Evolutionary conservation across 352 stramenopile species (phyloP), one percentile per base, ranked within the genome.

Genomic region (Pythium plurisporium): DNA sequence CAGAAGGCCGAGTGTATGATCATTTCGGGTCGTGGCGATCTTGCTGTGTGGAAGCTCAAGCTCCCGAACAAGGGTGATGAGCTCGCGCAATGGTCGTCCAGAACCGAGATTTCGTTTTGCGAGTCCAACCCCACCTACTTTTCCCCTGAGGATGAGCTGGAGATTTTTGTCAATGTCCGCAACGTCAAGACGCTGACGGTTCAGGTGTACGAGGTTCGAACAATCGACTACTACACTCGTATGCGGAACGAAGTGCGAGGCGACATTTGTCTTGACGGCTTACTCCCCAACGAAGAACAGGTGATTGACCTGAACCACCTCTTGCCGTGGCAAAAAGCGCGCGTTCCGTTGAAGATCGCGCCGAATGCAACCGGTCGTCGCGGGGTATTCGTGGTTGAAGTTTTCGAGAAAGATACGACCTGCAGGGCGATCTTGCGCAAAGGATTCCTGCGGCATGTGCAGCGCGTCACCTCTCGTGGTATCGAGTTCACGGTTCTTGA

Each of bases 191-290:
- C 54, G 2, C 43, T 88, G 22, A 86, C 71, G 2, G 72, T 77
- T 1, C 75, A 88, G 45, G 43, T 88, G 11, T 88, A 83, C 46
- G 67, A 86, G 47, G 76, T 88, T 36, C 76, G 82, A 34, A 79
- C 75, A 10, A 58, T 71, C 11, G 78, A 88, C 59, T 79, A 82
- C 33, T 85, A 84, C 48, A 69, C 65, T 15, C 69, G 72, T 9
- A 55, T 76, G 30, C 73, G 75, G 9, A 61, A 56, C 40, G 71
- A 83, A 50, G 70, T 88, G 11, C 67, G 65, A 26, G 70, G 74
- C 6, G 63, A 83, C 25, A 76, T 87, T 40, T 73, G 65, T 37
- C 60, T 87, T 6, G 77, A 87, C 43, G 77, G 77, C 0, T 60
- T 87, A 22, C 56, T 86, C 11, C 74, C 77, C 19, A 86, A 75